These are phyloP conservation scores for Zygotorulaspora danielsina DNA, from an alignment of 805 yeast genomes.

Conservation along the genomic window DNA sequence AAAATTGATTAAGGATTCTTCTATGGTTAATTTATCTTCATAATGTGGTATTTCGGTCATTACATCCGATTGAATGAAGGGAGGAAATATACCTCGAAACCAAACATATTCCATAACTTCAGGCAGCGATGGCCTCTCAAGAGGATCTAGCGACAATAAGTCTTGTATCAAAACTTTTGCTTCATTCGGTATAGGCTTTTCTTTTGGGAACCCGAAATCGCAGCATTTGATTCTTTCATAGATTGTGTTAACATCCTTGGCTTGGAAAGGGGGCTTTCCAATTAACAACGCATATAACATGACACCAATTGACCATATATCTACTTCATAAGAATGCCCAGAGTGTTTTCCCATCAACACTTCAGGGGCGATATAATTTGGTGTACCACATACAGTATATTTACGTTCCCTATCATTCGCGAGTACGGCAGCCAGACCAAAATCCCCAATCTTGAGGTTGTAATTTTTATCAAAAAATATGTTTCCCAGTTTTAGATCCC, in stretches of 20 bases:
- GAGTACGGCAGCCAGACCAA: slow-evolving; percentile 95
- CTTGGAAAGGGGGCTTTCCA: slow-evolving; percentile 98
- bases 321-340: slow-evolving; percentile 94
- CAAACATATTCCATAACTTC: slow-evolving; percentile 79
- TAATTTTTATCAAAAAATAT: slow-evolving; percentile 90
- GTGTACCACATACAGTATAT: slow-evolving; percentile 96
- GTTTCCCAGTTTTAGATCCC: slow-evolving; percentile 94
- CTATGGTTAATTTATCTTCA: slow-evolving; percentile 48
- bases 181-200: slow-evolving; percentile 58
- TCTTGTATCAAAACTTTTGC: slow-evolving; percentile 71
- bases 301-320: slow-evolving; percentile 96
- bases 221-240: slow-evolving; percentile 85
- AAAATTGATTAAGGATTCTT: slow-evolving; percentile 65
- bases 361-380: slow-evolving; percentile 98
- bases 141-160: slow-evolving; percentile 72
- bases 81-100: slow-evolving; percentile 85
- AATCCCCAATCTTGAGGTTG: slow-evolving; percentile 95
- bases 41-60: slow-evolving; percentile 58
- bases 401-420: slow-evolving; percentile 68
- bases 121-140: slow-evolving; percentile 72
- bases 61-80: slow-evolving; percentile 47
- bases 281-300: slow-evolving; percentile 89
- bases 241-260: slow-evolving; percentile 86
- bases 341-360: slow-evolving; percentile 80
- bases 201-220: slow-evolving; percentile 75